phyloP scores from a whole-genome alignment of 129 eudicot genomes.

The Daucus carota region DNA sequence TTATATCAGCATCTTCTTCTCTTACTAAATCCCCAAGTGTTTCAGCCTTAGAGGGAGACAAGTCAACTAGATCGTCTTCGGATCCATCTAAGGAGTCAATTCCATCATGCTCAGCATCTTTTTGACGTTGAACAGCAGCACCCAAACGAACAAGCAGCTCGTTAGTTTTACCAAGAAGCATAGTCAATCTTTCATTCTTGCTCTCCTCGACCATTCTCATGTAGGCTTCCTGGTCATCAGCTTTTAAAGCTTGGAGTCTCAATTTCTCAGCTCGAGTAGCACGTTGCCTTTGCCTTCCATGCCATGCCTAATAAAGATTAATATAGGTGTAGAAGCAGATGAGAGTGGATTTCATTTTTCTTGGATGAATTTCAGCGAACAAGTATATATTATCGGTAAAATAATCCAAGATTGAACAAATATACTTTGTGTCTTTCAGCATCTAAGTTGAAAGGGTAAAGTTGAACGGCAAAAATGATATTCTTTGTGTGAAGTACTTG shows the following conservation, averaged over 20 bases:
- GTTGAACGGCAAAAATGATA: not conserved
- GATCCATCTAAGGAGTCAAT: slow-evolving; percentile 69
- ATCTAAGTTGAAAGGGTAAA: not conserved
- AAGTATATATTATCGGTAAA: not conserved
- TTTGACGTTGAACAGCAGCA: slow-evolving; percentile 98
- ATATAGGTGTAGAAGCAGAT: not conserved
- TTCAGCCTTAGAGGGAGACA: slow-evolving; percentile 34
- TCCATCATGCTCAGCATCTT: slow-evolving; percentile 81
- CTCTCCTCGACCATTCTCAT: slow-evolving; percentile 99
- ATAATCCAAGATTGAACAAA: not conserved
- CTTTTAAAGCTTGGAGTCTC: slow-evolving; percentile 91
- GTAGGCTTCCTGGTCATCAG: slow-evolving; percentile 98
- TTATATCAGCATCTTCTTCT: slow-evolving; percentile 46
- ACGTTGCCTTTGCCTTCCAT: slow-evolving; percentile 96
- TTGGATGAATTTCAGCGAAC: not conserved
- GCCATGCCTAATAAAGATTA: slow-evolving; percentile 72
- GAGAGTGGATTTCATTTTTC: not conserved
- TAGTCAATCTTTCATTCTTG: slow-evolving; percentile 88
- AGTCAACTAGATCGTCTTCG: slow-evolving; percentile 38
- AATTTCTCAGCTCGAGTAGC: slow-evolving; percentile 87
- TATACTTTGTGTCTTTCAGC: not conserved
- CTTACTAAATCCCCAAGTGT: slow-evolving; percentile 37
- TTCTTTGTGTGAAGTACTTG: not conserved
- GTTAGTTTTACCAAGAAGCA: slow-evolving; percentile 94
- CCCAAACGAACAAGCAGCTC: slow-evolving; percentile 93